Evolutionary conservation across 192 early-diverging fungal genomes (phyloP).

Genomic region (Coemansia sp.): DNA sequence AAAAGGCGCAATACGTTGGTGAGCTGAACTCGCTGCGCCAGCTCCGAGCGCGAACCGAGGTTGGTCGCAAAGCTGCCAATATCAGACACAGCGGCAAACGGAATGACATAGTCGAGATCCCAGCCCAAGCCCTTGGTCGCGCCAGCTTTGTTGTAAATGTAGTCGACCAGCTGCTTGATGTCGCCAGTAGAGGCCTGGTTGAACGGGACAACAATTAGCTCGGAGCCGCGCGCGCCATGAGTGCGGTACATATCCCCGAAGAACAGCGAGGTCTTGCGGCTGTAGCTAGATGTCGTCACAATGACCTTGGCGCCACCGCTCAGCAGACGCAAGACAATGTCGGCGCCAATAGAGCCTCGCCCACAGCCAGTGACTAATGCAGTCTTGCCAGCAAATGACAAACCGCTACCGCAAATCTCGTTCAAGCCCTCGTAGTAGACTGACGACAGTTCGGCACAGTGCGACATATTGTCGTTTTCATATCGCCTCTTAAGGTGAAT

Average conservation of each 20-base stretch:
- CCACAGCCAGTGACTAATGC: conserved; percentile 91
- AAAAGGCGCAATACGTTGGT: no score
- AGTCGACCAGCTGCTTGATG: no score
- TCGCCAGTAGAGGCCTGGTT: conserved; percentile 73
- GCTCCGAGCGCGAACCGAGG: no score
- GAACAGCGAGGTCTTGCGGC: conserved; percentile 71
- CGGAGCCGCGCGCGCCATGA: conserved; percentile 84
- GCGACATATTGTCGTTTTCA: conserved; percentile 55
- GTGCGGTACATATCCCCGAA: conserved; percentile 87
- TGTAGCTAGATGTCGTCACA: conserved; percentile 89
- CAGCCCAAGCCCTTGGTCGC: conserved; percentile 25
- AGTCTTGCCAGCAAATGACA: conserved; percentile 79
- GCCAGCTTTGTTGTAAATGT: no score
- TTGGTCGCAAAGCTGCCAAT: no score
- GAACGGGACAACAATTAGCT: conserved; percentile 89
- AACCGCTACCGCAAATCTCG: conserved; percentile 70
- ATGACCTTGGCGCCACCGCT: conserved; percentile 87
- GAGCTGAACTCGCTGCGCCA: no score
- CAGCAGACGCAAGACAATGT: conserved; percentile 81
- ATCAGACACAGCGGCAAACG: no score
- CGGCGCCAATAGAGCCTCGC: conserved; percentile 85
- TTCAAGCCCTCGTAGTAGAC: conserved; percentile 75
- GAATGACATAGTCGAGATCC: no score
- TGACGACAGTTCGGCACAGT: conserved; percentile 64
- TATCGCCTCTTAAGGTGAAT: conserved; percentile 6